These are phyloP conservation scores for Polyrhizophydium stewartii DNA, from an alignment of 371 early-diverging fungal genomes.

Conservation along the genomic window DNA sequence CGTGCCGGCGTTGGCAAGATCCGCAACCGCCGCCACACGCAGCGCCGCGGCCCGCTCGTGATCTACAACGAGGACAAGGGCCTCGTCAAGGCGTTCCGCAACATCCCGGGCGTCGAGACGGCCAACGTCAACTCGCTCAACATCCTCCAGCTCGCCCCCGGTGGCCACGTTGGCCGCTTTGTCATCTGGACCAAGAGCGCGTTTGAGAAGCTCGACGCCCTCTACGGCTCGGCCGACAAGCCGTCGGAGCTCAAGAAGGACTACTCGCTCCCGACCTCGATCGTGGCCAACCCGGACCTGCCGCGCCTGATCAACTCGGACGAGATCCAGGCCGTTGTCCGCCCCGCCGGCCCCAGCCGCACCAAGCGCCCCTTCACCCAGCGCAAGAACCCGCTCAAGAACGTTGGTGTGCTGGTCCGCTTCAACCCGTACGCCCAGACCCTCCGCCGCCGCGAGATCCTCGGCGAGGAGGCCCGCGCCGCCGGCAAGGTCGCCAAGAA, in stretches of 20 bases:
- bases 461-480: slow-evolving; percentile 38
- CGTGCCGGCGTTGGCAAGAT: slow-evolving; percentile 99
- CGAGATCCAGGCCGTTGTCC: slow-evolving; percentile 95
- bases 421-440: slow-evolving; percentile 96
- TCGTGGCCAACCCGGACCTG: slow-evolving; percentile 94
- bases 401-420: slow-evolving; percentile 83
- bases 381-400: slow-evolving; percentile 98
- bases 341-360: slow-evolving; percentile 74
- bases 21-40: slow-evolving; percentile 98
- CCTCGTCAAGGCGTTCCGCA: slow-evolving; percentile 96
- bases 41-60: slow-evolving; percentile 98
- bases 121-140: slow-evolving; percentile 91
- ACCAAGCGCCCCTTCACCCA: slow-evolving; percentile 87
- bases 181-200: slow-evolving; percentile 99
- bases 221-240: slow-evolving; percentile 90
- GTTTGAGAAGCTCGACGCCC: slow-evolving; percentile 89
- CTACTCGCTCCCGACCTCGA: slow-evolving; percentile 84
- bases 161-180: slow-evolving; percentile 99
- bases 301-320: slow-evolving; percentile 96
- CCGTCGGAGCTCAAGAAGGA: slow-evolving; percentile 88
- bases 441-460: slow-evolving; percentile 79
- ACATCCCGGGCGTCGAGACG: slow-evolving; percentile 99
- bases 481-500: slow-evolving; percentile 22
- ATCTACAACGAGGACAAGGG: slow-evolving; percentile 96
- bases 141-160: slow-evolving; percentile 98